These are phyloP conservation scores for Remersonia thermophila DNA, from an alignment of 2,329 filamentous ascomycete genomes.

Conservation along the genomic window DNA sequence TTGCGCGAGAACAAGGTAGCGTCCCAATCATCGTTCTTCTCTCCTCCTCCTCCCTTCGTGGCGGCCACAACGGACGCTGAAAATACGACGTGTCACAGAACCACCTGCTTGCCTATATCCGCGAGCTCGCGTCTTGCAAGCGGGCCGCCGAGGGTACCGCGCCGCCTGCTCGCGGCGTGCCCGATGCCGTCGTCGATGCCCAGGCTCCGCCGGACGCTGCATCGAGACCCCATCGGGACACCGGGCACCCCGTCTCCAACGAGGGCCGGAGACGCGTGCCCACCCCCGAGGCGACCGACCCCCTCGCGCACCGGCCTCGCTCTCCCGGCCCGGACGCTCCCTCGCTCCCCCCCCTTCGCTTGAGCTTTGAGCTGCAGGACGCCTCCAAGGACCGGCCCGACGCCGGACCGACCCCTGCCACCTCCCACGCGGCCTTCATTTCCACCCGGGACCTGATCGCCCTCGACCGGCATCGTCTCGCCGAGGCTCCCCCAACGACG, in stretches of 20 bases:
- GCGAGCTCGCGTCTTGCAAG: constrained; percentile 41
- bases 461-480: constrained; percentile 28
- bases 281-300: constrained; percentile 7
- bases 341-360: constrained; percentile 9
- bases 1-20: constrained; percentile 45
- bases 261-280: constrained; percentile 4
- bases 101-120: constrained; percentile 47
- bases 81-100: constrained; percentile 29
- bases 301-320: no score
- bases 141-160: constrained; percentile 30
- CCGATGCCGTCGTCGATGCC: constrained; percentile 34
- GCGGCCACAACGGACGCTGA: background rate
- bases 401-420: constrained; percentile 24
- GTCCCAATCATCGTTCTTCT: constrained; percentile 9
- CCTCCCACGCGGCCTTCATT: constrained; percentile 34
- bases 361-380: constrained; percentile 19
- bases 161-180: constrained; percentile 40
- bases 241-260: constrained; percentile 6
- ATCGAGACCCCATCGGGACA: constrained; percentile 7
- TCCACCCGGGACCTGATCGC: constrained; percentile 42
- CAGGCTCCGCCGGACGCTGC: constrained; percentile 14
- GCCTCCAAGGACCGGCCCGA: constrained; percentile 24
- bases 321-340: no score
- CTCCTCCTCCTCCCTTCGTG: no score
- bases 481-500: no score